Base-by-base conservation (phyloP, 805 yeast species). In the Wickerhamomyces alni region DNA sequence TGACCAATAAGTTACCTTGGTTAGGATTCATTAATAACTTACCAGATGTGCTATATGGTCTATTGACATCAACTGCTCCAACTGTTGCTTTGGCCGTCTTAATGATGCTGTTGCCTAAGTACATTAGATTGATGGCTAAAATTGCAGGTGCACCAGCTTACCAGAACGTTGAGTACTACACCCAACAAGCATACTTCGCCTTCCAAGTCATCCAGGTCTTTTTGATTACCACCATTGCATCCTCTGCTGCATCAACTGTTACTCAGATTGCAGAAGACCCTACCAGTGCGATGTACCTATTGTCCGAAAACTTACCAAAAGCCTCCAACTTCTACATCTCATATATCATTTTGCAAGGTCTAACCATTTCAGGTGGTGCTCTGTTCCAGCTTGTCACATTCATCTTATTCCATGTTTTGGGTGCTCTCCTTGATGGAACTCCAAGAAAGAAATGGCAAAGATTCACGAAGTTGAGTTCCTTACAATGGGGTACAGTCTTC, bases 401-500 rank as follows among this genome's bases (percentile, higher is more conserved):
- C 36, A 65, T 80, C 43, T 50, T 80, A 39, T 82, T 70, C 57
- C 82, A 81, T 50, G 57, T 78, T 12, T 54, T 82, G 38, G 80
- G 89, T 10, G 53, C 51, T 8, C 17, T 76, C 10, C 62, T 82
- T 15, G 93, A 84, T 54, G 59, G 55, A 7, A 80, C 91, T 2
- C 76, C 81, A 26, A 70, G 91, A 58, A 80, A 80, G 65, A 80
- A 80, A 57, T 80, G 73, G 72, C 60, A 46, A 10, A 70, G 91
- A 56, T 84, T 76, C 59, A 62, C 67, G 17, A 66, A 62, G 3
- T 64, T 84, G 45, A 71, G 77, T 9, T 44, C 72, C 2, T 67
- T 74, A 56, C 60, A 68, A 10, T 84, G 87, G 86, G 94, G 94
- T 42, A 82, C 91, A 1, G 63, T 74, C 5, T 84, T 80, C 68